Evolutionary conservation across 139 green algal species (phyloP).

Genomic region (Picochlorum sp.): DNA sequence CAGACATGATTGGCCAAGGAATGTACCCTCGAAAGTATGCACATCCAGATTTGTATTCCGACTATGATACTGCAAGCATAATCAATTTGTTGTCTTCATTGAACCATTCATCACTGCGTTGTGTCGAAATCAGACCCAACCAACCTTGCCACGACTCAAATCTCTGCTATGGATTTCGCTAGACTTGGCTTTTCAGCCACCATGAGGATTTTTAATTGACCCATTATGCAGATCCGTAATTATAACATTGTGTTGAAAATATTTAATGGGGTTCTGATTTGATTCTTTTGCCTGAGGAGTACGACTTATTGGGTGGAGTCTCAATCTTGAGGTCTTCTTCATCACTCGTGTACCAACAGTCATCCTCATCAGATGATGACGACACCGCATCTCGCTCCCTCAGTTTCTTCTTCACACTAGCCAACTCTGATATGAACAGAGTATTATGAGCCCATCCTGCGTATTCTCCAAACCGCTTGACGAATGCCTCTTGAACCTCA

Average conservation of each 20-base stretch:
- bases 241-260: neutral
- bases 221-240: neutral
- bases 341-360: neutral
- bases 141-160: slow-evolving; percentile 52
- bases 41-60: slow-evolving; percentile 54
- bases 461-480: slow-evolving; percentile 66
- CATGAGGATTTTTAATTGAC: slow-evolving; percentile 47
- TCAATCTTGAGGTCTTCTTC: neutral
- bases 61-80: slow-evolving; percentile 16
- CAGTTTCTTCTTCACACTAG: slow-evolving; percentile 34
- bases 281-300: too few relatives aligned
- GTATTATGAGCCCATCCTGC: slow-evolving; percentile 89
- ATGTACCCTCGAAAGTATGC: slow-evolving; percentile 62
- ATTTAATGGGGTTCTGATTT: too few relatives aligned
- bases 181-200: slow-evolving; percentile 84
- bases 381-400: neutral
- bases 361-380: neutral
- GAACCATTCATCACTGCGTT: neutral
- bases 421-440: slow-evolving; percentile 83
- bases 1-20: slow-evolving; percentile 40
- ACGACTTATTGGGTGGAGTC: neutral
- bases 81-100: too few relatives aligned
- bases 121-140: neutral
- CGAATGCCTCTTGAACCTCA: slow-evolving; percentile 48
- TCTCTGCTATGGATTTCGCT: slow-evolving; percentile 60